These are phyloP conservation scores for Neopestalotiopsis clavispora DNA, from an alignment of 2,329 filamentous ascomycete genomes.

Conservation along the genomic window DNA sequence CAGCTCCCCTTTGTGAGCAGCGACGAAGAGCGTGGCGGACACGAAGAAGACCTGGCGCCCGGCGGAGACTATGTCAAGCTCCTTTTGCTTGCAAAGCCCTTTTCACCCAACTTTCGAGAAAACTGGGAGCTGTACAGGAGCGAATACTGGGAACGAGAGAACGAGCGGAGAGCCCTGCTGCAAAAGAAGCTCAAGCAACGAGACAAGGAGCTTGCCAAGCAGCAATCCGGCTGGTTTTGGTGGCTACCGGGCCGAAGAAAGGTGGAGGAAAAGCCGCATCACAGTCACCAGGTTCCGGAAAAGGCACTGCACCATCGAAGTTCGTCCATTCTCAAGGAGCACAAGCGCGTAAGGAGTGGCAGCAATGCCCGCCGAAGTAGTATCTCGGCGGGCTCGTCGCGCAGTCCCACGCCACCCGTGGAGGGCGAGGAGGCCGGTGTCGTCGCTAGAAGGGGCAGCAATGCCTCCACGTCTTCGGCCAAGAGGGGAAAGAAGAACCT, in stretches of 20 bases:
- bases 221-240: constrained; percentile 79
- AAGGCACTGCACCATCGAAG: constrained; percentile 47
- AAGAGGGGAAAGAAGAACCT: constrained; percentile 58
- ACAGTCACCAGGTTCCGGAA: constrained; percentile 32
- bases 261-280: constrained; percentile 30
- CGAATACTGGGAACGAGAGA: constrained; percentile 97
- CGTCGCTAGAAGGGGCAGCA: constrained; percentile 50
- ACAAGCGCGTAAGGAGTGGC: constrained; percentile 54
- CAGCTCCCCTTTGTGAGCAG: constrained; percentile 41
- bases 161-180: constrained; percentile 80
- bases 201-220: constrained; percentile 70
- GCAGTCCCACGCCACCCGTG: constrained; percentile 53
- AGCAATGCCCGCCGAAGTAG: constrained; percentile 56
- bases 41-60: constrained; percentile 88
- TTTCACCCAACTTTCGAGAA: constrained; percentile 91
- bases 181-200: constrained; percentile 71
- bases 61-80: constrained; percentile 93
- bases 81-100: constrained; percentile 89
- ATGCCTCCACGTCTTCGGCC: constrained; percentile 51
- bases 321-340: constrained; percentile 49
- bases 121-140: constrained; percentile 95
- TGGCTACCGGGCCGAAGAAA: constrained; percentile 76
- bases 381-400: constrained; percentile 51
- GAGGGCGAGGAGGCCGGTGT: constrained; percentile 45
- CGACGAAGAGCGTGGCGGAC: constrained; percentile 68